Conservation (phyloP, 73 alveolate species). For the Stentor roeselii region DNA sequence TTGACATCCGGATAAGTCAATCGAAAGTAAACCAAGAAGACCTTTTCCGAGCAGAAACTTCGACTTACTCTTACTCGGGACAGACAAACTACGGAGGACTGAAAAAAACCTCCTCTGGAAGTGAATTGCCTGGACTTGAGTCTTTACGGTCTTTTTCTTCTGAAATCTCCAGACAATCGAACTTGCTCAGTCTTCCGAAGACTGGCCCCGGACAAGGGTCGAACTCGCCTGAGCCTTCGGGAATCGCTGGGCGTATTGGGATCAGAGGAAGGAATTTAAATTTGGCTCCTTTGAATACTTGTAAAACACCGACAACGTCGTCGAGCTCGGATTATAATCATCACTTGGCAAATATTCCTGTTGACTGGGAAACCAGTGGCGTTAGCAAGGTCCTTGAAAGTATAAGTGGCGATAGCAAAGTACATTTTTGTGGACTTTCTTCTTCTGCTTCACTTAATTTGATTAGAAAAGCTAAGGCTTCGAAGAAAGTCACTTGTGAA, state of each 20-base stretch:
- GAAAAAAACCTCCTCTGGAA: neutral
- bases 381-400: neutral
- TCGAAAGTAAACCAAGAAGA: neutral
- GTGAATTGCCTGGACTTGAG: neutral
- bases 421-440: neutral
- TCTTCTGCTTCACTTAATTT: conserved; percentile 13
- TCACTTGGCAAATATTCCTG: conserved; percentile 15
- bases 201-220: neutral
- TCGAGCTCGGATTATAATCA: neutral
- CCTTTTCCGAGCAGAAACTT: neutral
- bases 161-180: too few relatives aligned
- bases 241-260: neutral
- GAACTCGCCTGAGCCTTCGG: neutral
- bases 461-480: neutral
- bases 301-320: neutral
- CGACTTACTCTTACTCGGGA: conserved; percentile 5
- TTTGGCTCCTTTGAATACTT: neutral
- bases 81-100: neutral
- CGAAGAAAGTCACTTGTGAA: neutral
- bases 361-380: conserved; percentile 19
- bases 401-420: neutral
- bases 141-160: too few relatives aligned
- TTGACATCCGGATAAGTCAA: neutral
- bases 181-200: neutral
- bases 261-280: neutral